Conservation (phyloP, 2,329 filamentous ascomycete species). For the Cladosporium sp. region DNA sequence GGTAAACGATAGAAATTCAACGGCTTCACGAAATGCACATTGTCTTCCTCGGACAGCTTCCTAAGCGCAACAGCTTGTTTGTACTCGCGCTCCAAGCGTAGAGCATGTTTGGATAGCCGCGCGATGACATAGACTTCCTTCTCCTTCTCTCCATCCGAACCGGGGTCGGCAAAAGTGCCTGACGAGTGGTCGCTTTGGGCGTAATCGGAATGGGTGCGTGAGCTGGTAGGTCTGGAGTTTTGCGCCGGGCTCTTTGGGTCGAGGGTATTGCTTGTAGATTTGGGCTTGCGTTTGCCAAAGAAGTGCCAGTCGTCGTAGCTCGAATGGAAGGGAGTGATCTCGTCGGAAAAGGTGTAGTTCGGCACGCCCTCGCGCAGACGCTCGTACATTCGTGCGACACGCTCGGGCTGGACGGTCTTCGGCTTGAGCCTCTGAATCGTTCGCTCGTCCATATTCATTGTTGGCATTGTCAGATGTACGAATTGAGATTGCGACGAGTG, state of each 20-base stretch:
- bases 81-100: conserved; percentile 82
- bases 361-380: conserved; percentile 32
- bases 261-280: neutral
- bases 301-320: conserved; percentile 81
- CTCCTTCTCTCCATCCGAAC: conserved; percentile 19
- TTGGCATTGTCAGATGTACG: no score
- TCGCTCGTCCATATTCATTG: conserved; percentile 6
- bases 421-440: conserved; percentile 11
- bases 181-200: conserved; percentile 22
- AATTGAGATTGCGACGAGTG: neutral
- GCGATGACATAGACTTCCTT: conserved; percentile 61
- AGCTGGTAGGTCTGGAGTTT: conserved; percentile 21
- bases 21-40: conserved; percentile 72
- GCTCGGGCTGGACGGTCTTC: conserved; percentile 10
- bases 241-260: neutral
- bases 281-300: conserved; percentile 32
- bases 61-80: conserved; percentile 63
- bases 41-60: conserved; percentile 44
- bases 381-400: conserved; percentile 27
- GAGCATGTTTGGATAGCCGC: conserved; percentile 73
- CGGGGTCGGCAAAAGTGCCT: neutral
- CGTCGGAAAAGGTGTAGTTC: conserved; percentile 35
- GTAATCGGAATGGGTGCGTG: conserved; percentile 25
- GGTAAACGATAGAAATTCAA: conserved; percentile 73
- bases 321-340: conserved; percentile 43